A percentile compares a stretch with the other conserved stretches of the same genome.
Evolutionary conservation across 768 basidiomycete genomes (phyloP).

Genomic region (Russula olivacea): DNA sequence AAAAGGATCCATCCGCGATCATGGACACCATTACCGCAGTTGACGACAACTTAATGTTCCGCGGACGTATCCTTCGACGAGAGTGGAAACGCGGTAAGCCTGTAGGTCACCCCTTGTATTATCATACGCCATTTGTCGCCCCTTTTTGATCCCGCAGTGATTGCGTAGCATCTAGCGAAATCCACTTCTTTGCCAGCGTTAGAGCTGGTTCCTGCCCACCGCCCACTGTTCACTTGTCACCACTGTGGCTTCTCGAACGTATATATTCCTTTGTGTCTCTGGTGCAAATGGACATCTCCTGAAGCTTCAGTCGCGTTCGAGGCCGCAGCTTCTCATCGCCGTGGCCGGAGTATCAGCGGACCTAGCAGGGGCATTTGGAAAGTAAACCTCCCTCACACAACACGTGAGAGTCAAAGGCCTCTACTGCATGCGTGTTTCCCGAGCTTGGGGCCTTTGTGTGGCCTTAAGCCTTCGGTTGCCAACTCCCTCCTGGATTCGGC

Average conservation of each 20-base stretch:
- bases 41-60: conserved; percentile 15
- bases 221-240: conserved; percentile 22
- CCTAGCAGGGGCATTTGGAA: not conserved
- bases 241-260: conserved; percentile 22
- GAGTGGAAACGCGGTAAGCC: conserved; percentile 20
- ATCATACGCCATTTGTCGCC: not conserved
- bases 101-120: conserved; percentile 1
- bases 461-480: not conserved
- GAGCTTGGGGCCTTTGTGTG: not conserved
- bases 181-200: conserved; percentile 22
- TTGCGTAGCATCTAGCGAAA: conserved; percentile 19
- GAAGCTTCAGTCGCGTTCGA: conserved; percentile 15
- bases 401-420: not conserved
- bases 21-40: not conserved
- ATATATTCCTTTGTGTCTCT: conserved; percentile 23
- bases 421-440: not conserved
- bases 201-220: conserved; percentile 14
- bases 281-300: conserved; percentile 23
- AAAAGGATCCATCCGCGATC: not conserved
- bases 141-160: not conserved
- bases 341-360: conserved; percentile 12
- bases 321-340: conserved; percentile 3
- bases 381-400: not conserved
- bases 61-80: conserved; percentile 16
- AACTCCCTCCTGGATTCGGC: not conserved